phyloP scores from a whole-genome alignment of 208 protist genomes.

The Leptomonas seymouri region DNA sequence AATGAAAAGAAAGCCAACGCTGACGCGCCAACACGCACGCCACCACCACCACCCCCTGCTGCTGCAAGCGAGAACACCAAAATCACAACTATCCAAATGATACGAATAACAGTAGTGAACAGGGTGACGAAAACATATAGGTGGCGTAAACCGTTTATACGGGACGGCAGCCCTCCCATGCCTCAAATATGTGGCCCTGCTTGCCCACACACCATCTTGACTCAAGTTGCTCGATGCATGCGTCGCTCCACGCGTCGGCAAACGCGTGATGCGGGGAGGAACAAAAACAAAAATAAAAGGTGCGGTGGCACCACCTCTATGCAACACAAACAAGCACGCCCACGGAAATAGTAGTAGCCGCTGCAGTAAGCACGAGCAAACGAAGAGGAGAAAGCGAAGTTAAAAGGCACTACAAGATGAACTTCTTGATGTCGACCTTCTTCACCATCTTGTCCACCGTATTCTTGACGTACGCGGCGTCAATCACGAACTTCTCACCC shows the following conservation, averaged over 20 bases:
- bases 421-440: constrained; percentile 95
- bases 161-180: neutral
- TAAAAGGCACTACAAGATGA: constrained; percentile 64
- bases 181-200: neutral
- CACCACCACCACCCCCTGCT: constrained; percentile 2
- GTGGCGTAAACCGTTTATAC: too few species aligned
- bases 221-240: too few species aligned
- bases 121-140: neutral
- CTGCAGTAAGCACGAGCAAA: neutral
- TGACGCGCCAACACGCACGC: neutral
- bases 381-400: neutral
- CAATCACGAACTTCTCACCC: constrained; percentile 87
- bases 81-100: neutral
- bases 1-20: neutral
- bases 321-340: neutral
- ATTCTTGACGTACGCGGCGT: constrained; percentile 91
- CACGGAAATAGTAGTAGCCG: neutral
- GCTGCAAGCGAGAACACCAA: constrained; percentile 19
- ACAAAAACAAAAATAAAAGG: constrained; percentile 6
- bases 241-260: neutral
- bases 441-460: constrained; percentile 89
- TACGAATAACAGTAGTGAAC: neutral
- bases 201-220: neutral
- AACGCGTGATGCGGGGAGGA: neutral
- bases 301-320: constrained; percentile 7